Evolutionary conservation across 1,139 yeast species (phyloP).

Genomic region (Magnusiomyces suaveolens): DNA sequence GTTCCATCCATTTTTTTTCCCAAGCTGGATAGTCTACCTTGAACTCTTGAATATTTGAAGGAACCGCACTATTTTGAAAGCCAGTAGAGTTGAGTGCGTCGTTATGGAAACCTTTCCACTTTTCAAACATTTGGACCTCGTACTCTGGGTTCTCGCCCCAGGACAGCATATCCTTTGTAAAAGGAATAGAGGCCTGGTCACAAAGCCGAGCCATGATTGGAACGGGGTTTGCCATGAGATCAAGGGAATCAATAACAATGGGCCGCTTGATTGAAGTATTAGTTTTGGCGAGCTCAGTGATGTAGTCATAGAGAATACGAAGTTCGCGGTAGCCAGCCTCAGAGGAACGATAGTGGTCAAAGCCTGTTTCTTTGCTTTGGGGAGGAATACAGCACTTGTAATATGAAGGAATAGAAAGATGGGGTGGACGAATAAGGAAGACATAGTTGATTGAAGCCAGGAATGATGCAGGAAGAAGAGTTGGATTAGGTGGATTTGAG

Average conservation of each 20-base stretch:
- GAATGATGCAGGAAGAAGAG: slow-evolving; percentile 19
- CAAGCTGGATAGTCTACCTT: slow-evolving; percentile 20
- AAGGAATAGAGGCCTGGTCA: slow-evolving; percentile 19
- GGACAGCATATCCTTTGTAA: slow-evolving; percentile 21
- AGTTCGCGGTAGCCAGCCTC: slow-evolving; percentile 28
- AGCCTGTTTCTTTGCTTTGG: slow-evolving; percentile 23
- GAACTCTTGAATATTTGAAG: slow-evolving; percentile 11
- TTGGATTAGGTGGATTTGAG: slow-evolving; percentile 16
- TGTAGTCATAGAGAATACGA: slow-evolving; percentile 24
- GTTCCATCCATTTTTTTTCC: slow-evolving; percentile 21
- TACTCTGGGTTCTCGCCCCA: slow-evolving; percentile 22
- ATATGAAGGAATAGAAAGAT: slow-evolving; percentile 26
- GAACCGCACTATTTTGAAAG: slow-evolving; percentile 14
- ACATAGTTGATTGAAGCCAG: slow-evolving; percentile 20
- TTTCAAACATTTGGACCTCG: slow-evolving; percentile 21
- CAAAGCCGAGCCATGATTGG: slow-evolving; percentile 21
- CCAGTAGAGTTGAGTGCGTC: slow-evolving; percentile 25
- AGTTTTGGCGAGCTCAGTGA: slow-evolving; percentile 2
- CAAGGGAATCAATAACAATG: slow-evolving; percentile 24
- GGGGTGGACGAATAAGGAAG: slow-evolving; percentile 26
- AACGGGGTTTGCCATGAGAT: slow-evolving; percentile 22
- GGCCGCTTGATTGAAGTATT: slow-evolving; percentile 16
- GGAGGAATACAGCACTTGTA: slow-evolving; percentile 28
- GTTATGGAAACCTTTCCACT: slow-evolving; percentile 29
- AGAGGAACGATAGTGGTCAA: slow-evolving; percentile 21